A percentile compares a stretch with the other conserved stretches of the same genome.
Conservation (phyloP, 2,329 filamentous ascomycete species). For the Drechslerella dactyloides region DNA sequence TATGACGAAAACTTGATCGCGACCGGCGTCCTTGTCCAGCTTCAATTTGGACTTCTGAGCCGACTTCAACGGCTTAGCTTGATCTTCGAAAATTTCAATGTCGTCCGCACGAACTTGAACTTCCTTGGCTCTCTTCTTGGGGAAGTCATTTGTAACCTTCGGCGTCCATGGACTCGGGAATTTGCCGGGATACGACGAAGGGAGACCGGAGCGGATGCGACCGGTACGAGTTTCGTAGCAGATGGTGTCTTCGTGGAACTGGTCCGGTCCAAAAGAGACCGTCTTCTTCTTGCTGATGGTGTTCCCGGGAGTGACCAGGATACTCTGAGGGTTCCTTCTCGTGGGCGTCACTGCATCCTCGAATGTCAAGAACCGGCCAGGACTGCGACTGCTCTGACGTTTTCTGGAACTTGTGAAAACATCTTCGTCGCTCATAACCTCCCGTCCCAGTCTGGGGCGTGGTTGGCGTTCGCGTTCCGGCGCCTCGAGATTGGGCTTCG, state of each 20-base stretch:
- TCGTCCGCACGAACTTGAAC: conserved; percentile 36
- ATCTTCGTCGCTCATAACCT: conserved; percentile 47
- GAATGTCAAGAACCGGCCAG: conserved; percentile 22
- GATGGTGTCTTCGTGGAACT: conserved; percentile 61
- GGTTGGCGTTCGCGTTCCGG: conserved; percentile 36
- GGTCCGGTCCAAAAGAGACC: conserved; percentile 63
- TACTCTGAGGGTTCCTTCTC: conserved; percentile 60
- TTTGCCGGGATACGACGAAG: conserved; percentile 63
- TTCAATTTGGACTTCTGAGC: conserved; percentile 34
- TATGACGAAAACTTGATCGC: conserved; percentile 3
- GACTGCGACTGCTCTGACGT: conserved; percentile 27
- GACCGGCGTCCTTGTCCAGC: conserved; percentile 12
- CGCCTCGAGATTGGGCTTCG: conserved; percentile 62
- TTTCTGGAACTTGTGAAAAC: conserved; percentile 40
- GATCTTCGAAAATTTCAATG: conserved; percentile 50
- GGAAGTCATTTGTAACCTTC: conserved; percentile 55
- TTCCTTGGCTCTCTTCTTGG: conserved; percentile 36
- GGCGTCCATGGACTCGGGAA: conserved; percentile 64
- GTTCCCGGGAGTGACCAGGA: conserved; percentile 64
- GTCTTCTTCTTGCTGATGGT: conserved; percentile 62
- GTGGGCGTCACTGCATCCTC: conserved; percentile 27
- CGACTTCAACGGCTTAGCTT: conserved; percentile 36
- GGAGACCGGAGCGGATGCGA: conserved; percentile 60
- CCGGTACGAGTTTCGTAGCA: conserved; percentile 57
- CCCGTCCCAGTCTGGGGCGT: conserved; percentile 23